These are phyloP conservation scores for Saturnispora galanensis DNA, from an alignment of 805 yeast species.

Conservation along the genomic window DNA sequence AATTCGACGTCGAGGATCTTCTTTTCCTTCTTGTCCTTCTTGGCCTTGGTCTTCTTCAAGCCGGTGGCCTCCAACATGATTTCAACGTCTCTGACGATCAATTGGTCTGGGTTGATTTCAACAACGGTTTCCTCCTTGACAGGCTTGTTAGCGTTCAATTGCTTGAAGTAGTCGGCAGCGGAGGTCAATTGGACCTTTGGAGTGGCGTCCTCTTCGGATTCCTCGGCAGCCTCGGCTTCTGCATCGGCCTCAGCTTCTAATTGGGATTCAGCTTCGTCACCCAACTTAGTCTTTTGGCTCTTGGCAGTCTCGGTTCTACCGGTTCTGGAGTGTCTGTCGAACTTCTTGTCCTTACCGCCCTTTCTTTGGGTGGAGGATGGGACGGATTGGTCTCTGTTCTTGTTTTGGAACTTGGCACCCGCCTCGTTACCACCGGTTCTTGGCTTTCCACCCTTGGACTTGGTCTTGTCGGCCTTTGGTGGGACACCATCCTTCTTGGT, in stretches of 20 bases:
- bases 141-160: slow-evolving; percentile 36
- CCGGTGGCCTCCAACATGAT: slow-evolving; percentile 49
- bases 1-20: slow-evolving; percentile 65
- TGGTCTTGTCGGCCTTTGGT: slow-evolving; percentile 69
- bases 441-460: slow-evolving; percentile 60
- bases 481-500: slow-evolving; percentile 80
- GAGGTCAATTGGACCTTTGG: slow-evolving; percentile 53
- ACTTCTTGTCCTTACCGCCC: slow-evolving; percentile 42
- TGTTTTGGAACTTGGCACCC: slow-evolving; percentile 62
- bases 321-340: slow-evolving; percentile 81
- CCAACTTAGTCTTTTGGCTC: slow-evolving; percentile 83
- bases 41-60: slow-evolving; percentile 50
- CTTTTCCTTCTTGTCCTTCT: slow-evolving; percentile 78
- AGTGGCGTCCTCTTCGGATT: slow-evolving; percentile 30
- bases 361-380: slow-evolving; percentile 38
- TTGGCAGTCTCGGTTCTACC: slow-evolving; percentile 79
- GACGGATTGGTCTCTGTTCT: slow-evolving; percentile 56
- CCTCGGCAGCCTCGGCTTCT: slow-evolving; percentile 34
- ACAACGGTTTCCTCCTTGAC: slow-evolving; percentile 21
- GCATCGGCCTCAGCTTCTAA: slow-evolving; percentile 47
- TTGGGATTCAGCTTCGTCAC: slow-evolving; percentile 54
- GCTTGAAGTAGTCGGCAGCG: slow-evolving; percentile 79
- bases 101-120: slow-evolving; percentile 45
- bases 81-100: slow-evolving; percentile 57
- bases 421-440: slow-evolving; percentile 84